Evolutionary conservation across 164 flowering plant species (phyloP), one percentile per base, ranked within the genome.

Genomic region (Hamamelis virginiana): DNA sequence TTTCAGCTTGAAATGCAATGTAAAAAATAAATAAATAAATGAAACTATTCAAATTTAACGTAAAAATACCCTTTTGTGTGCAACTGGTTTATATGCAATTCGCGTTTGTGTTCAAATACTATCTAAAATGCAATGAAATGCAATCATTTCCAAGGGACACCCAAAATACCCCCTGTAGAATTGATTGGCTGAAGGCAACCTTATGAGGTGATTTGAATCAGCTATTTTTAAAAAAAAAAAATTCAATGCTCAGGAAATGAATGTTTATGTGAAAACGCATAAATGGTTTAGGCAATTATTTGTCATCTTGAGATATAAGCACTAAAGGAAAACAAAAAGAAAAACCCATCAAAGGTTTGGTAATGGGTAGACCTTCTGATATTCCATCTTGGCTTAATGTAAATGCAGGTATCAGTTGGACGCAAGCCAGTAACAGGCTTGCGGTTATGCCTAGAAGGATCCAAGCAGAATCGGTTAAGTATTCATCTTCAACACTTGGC

Each of bases 371-470:
- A 59, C 12, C n/a, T 59, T 50, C 28, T 33, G 11, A 11, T 61
- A 50, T 60, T 28, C 25, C 15, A 28, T 14, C 19, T 48, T 55
- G 33, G 44, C 27, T 62, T 72, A 38, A 58, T n/a, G 10, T 47
- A 25, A 67, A 43, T 87, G 81, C 89, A 89, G 97, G 77, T 93
- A 55, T 80, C 92, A 18, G 91, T 88, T 23, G 95, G 94, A 6
- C 90, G 96, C 0, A 92, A 86, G 69, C 95, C 93, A 8, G 92
- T 94, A 22, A 94, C 92, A 18, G 98, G 98, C 53, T 64, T 93
- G 65, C 78, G 86, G 62, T 80, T 93, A 61, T 75, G 79, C 65
- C 79, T 93, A 8, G 97, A 87, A 76, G 98, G 98, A 72, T 22
- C 67, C 16, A 92, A 90, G 80, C 91, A 81, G 67, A 92, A 92